Base-by-base conservation (phyloP, 2,329 filamentous ascomycete species). In the Talaromyces sp. region DNA sequence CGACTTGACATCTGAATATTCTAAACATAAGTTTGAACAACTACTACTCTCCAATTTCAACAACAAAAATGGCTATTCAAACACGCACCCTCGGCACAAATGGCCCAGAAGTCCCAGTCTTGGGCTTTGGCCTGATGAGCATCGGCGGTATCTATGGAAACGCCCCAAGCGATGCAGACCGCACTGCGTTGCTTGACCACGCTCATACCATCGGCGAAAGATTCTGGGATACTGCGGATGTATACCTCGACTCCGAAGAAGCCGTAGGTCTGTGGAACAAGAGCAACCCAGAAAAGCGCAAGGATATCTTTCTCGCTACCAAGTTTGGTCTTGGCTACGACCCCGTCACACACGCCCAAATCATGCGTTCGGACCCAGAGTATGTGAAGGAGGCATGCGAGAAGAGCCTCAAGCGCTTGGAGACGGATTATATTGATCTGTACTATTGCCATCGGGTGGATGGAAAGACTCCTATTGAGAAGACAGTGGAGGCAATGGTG, bases 391-490 rank as follows among this genome's bases (percentile, higher is more conserved):
- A 59, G 15, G 62, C 62, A 7, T 63, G 59, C 39, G 62, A 58
- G 27, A 63, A 36, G 11, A 47, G 42, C 27, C 44, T 56, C 15
- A 49, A 49, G 19, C 30, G 53, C 4, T 61, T 63, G 32, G 27
- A 62, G 11, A 55, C 52, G 19, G 42, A 58, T 11, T 61, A 30
- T 15, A 61, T 63, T 33, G 62, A 63, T 58, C 25, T 84, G 6
- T 87, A 85, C 64, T 80, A 82, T 65, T 79, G 76, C 61, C 79
- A 81, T 7, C 77, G 85, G 30, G 75, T 83, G 36, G 85, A 87
- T 67, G 71, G 70, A 44, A 76, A 76, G 8, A 71, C 72, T 0
- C 78, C 78, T 2, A 74, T 81, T 59, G 78, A 81, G 65, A 72
- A 77, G 54, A 78, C 65, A 7, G 65, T 73, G 54, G 60, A 65